A percentile compares a stretch with the other conserved stretches of the same genome.
Conservation (phyloP, 495 filamentous ascomycete genomes). For the Echria macrotheca region DNA sequence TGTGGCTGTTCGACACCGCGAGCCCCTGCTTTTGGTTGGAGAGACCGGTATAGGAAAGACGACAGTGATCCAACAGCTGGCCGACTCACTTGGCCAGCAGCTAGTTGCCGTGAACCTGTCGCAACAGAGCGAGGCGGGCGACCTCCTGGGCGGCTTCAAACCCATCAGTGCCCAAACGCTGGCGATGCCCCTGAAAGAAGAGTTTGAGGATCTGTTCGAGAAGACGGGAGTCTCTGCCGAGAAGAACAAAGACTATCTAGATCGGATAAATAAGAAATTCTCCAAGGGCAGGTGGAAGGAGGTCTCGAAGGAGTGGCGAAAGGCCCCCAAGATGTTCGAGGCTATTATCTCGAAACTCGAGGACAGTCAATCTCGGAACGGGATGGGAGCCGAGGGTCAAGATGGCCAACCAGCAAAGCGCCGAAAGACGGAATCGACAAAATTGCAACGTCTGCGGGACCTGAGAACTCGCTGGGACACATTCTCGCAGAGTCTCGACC, state of each 20-base stretch:
- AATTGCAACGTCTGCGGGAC: constrained; percentile 49
- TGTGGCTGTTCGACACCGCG: constrained; percentile 70
- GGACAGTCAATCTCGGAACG: constrained; percentile 19
- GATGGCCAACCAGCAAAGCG: constrained; percentile 71
- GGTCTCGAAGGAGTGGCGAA: constrained; percentile 77
- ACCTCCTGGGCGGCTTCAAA: constrained; percentile 93
- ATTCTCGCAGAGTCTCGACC: constrained; percentile 69
- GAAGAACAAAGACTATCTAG: constrained; percentile 81
- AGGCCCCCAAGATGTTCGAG: constrained; percentile 80
- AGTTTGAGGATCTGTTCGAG: constrained; percentile 84
- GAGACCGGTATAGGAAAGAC: constrained; percentile 99
- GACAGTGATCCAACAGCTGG: constrained; percentile 87
- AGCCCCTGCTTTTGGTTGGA: constrained; percentile 88
- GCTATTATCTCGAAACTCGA: constrained; percentile 54
- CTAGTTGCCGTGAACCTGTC: constrained; percentile 90
- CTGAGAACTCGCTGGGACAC: constrained; percentile 72
- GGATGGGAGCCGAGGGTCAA: constrained; percentile 25
- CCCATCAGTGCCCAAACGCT: constrained; percentile 85
- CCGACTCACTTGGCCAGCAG: constrained; percentile 71
- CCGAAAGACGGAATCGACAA: constrained; percentile 66
- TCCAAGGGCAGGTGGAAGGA: constrained; percentile 78
- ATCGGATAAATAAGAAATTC: constrained; percentile 70
- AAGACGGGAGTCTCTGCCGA: constrained; percentile 73
- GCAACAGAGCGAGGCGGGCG: constrained; percentile 92
- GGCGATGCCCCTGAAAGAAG: constrained; percentile 83